Evolutionary conservation across 805 yeast genomes (phyloP), one percentile per base, ranked within the genome.

Genomic region (Torulaspora quercuum): DNA sequence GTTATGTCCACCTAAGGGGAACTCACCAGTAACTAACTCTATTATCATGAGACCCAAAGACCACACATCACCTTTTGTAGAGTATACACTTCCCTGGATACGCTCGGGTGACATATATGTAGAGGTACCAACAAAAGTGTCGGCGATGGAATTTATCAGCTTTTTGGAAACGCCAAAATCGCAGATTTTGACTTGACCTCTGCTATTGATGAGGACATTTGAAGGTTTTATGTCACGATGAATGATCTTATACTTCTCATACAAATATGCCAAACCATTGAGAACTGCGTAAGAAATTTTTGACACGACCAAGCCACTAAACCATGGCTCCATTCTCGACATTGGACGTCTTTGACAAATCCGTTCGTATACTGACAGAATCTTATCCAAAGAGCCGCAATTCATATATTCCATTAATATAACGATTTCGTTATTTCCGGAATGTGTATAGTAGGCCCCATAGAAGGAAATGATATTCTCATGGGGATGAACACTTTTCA

Each of bases 51-150:
- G 67, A 1, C 98, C 99, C 48, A 89, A 65, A 0, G 97, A 87
- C 99, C 99, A 92, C 8, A 92, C 90, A 59, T 92, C 99, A 24
- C 95, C 90, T 49, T 89, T 88, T n/a, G 89, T 81, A 6, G 95
- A 83, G 63, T 92, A 92, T 7, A 81, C 80, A 27, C 85, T 86
- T 12, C 99, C 99, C 63, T 88, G 95, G 37, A 92, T 90, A 45
- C 99, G 73, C 53, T 92, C 99, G 0, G 99, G 99, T 1, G 95
- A 84, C 94, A 92, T 92, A 58, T 92, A 92, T 0, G 95, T 87
- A 1, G 96, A 87, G 0, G 99, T 92, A 1, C 99, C 99, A 7
- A 92, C 97, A 68, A 92, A 92, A 0, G 98, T 92, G 53, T 92
- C 96, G 0, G 97, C 98, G 41, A 92, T 75, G 1, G 98, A 92